Base-by-base conservation (phyloP, 768 basidiomycete species). In the Suillus plorans region DNA sequence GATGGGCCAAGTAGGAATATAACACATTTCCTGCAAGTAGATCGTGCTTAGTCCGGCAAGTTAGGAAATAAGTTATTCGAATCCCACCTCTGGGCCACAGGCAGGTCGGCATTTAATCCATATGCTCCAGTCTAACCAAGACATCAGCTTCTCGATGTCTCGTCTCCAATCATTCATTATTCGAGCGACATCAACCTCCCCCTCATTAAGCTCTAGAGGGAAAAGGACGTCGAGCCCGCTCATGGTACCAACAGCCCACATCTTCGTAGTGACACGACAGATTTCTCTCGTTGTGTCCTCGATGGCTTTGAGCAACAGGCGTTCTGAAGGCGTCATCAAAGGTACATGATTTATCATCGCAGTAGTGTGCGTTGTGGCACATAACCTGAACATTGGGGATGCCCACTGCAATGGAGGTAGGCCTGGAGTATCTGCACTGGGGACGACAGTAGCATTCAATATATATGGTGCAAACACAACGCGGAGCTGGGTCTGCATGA, bases 331-430 rank as follows among this genome's bases (percentile, higher is more conserved):
- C 0, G 77, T 74, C 66, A 80, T 65, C 0, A 60, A 60, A 14
- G 64, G 53, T 55, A 72, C 58, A 0, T 36, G 53, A 34, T 16
- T 55, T 28, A 45, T 65, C 16, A 72, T 66, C 25, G 55, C 63
- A 12, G 65, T 42, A 4, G 76, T 76, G 28, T 78, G 74, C 1
- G 69, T 69, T 14, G 71, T 78, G n/a, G 73, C 69, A 59, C 79
- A 81, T 6, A 61, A 49, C 36, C 66, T 66, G 66, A 71, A 79
- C 13, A 78, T 65, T 0, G 76, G 76, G 5, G 39, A 44, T 7
- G 76, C 69, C 80, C 79, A 81, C 6, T 57, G 56, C 1, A 61
- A 36, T 4, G 60, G 60, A 3, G 28, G 20, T 16, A 44, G 8
- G 57, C 63, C 55, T 8, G 64, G 52, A 36, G 25, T 31, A n/a